phyloP scores from a whole-genome alignment of 768 basidiomycete species.

The Hortiboletus flavorubellus region DNA sequence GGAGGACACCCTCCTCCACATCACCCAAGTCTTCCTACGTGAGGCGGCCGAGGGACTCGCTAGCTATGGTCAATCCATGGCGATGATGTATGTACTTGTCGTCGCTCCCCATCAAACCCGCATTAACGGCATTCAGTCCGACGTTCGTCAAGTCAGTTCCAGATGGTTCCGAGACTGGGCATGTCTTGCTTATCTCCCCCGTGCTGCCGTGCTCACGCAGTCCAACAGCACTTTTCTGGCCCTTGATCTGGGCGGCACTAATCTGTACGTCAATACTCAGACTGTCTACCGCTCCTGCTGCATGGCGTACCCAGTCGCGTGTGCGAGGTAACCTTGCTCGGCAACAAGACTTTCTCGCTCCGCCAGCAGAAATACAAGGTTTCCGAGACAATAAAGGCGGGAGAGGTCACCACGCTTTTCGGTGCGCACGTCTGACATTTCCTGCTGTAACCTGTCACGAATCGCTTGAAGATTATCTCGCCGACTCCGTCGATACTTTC shows the following conservation, averaged over 20 bases:
- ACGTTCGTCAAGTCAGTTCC: slow-evolving; percentile 96
- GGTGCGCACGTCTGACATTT: slow-evolving; percentile 43
- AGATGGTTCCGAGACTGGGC: slow-evolving; percentile 93
- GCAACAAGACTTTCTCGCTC: slow-evolving; percentile 84
- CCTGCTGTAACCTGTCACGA: slow-evolving; percentile 7
- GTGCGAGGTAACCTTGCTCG: slow-evolving; percentile 89
- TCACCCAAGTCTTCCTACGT: slow-evolving; percentile 75
- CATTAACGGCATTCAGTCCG: slow-evolving; percentile 49
- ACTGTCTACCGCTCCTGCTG: not conserved
- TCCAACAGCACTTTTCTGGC: slow-evolving; percentile 84
- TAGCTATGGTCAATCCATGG: slow-evolving; percentile 76
- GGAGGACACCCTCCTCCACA: slow-evolving; percentile 56
- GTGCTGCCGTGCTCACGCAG: slow-evolving; percentile 7
- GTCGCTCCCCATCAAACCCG: not conserved
- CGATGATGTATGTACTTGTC: slow-evolving; percentile 74
- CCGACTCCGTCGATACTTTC: slow-evolving; percentile 94
- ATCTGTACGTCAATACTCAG: slow-evolving; percentile 62
- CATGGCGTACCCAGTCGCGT: slow-evolving; percentile 63
- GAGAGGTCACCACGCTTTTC: slow-evolving; percentile 83
- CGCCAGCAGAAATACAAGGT: slow-evolving; percentile 97
- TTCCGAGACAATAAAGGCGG: slow-evolving; percentile 89
- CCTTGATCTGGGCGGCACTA: slow-evolving; percentile 95
- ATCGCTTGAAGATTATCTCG: slow-evolving; percentile 79
- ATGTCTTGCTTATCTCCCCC: slow-evolving; percentile 22
- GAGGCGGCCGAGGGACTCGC: slow-evolving; percentile 76